These are phyloP conservation scores for Ulmus americana DNA, from an alignment of 331 rosid genomes.

Conservation along the genomic window DNA sequence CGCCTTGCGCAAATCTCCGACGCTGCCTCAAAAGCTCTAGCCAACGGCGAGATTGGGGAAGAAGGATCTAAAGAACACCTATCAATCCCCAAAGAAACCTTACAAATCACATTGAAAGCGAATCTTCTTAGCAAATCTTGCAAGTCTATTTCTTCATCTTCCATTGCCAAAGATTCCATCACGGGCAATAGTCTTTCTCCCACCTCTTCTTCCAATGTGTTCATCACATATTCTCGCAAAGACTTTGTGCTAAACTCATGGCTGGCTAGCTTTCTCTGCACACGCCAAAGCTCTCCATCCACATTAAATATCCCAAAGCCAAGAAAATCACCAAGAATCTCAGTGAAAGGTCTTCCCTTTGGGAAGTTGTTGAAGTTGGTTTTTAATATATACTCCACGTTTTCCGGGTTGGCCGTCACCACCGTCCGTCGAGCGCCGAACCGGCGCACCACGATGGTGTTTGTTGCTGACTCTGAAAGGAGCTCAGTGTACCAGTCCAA, in stretches of 20 bases:
- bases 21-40: conserved; percentile 59
- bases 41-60: conserved; percentile 30
- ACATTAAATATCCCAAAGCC: conserved; percentile 79
- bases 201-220: conserved; percentile 47
- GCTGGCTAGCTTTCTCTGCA: conserved; percentile 58
- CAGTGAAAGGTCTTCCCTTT: conserved; percentile 76
- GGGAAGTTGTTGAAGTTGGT: conserved; percentile 79
- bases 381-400: conserved; percentile 69
- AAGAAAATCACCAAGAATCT: conserved; percentile 73
- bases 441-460: conserved; percentile 54
- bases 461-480: conserved; percentile 45
- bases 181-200: conserved; percentile 36
- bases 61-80: conserved; percentile 53
- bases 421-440: conserved; percentile 56
- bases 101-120: conserved; percentile 59
- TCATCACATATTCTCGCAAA: conserved; percentile 33
- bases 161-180: conserved; percentile 32
- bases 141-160: conserved; percentile 40
- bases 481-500: conserved; percentile 74
- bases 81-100: conserved; percentile 44
- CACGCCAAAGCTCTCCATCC: conserved; percentile 66
- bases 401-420: conserved; percentile 65
- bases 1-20: conserved; percentile 64
- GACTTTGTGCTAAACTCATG: conserved; percentile 63
- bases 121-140: conserved; percentile 66